These are phyloP conservation scores for Debaryomyces prosopidis DNA, from an alignment of 805 yeast genomes.

Conservation along the genomic window DNA sequence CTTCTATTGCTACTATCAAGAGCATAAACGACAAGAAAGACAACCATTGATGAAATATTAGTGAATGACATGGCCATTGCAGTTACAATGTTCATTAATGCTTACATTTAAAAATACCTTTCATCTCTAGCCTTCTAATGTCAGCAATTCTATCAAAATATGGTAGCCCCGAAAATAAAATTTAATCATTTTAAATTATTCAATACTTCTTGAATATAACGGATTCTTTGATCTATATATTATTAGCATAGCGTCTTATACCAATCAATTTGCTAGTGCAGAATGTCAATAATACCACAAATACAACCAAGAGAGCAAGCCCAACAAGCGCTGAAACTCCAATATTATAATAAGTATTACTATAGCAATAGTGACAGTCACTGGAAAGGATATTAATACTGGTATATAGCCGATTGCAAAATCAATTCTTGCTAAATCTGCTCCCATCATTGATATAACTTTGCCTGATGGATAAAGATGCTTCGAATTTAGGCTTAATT, in stretches of 20 bases:
- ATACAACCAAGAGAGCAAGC: conserved; percentile 12
- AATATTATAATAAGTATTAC: conserved; percentile 14
- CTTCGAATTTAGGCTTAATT: conserved; percentile 10
- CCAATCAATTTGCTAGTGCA: conserved; percentile 8
- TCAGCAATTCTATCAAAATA: conserved; percentile 11
- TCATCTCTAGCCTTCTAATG: conserved; percentile 12
- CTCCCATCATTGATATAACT: conserved; percentile 14
- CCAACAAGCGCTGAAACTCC: conserved; percentile 18
- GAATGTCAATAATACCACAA: conserved; percentile 5
- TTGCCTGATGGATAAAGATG: conserved; percentile 12
- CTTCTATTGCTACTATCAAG: conserved; percentile 5
- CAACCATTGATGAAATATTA: conserved; percentile 14
- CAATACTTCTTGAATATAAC: conserved; percentile 14
- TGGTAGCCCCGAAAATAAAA: conserved; percentile 19
- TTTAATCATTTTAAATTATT: conserved; percentile 18
- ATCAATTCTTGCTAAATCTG: conserved; percentile 17
- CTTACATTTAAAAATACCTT: conserved; percentile 11
- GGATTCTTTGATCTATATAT: conserved; percentile 15
- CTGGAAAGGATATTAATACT: conserved; percentile 9
- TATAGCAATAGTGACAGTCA: conserved; percentile 12
- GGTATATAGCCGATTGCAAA: conserved; percentile 11
- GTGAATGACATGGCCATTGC: conserved; percentile 13
- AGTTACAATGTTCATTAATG: conserved; percentile 10
- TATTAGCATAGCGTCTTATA: conserved; percentile 8
- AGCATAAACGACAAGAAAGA: conserved; percentile 15